These are phyloP conservation scores for Boechera divaricarpa DNA, from an alignment of 345 rosid species.

Conservation along the genomic window DNA sequence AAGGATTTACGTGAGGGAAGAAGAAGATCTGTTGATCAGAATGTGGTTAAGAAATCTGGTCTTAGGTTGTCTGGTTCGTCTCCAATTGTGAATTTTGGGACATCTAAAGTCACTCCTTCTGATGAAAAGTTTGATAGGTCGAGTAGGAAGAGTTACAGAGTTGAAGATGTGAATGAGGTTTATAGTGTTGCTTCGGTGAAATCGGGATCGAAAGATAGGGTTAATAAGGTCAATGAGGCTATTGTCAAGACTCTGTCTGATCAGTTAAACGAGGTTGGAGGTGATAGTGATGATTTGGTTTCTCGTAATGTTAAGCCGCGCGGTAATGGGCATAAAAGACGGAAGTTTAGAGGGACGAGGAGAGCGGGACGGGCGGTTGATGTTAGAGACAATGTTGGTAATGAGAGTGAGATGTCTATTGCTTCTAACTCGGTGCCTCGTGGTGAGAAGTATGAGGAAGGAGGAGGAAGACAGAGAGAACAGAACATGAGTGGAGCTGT, in stretches of 20 bases:
- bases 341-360: conserved; percentile 68
- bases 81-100: conserved; percentile 53
- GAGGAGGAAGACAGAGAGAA: conserved; percentile 53
- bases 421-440: conserved; percentile 77
- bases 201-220: conserved; percentile 56
- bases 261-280: conserved; percentile 62
- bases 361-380: conserved; percentile 50
- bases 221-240: conserved; percentile 45
- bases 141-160: conserved; percentile 55
- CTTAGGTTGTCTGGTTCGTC: conserved; percentile 71
- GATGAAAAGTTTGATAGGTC: conserved; percentile 52
- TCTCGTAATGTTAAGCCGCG: conserved; percentile 61
- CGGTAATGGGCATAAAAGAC: conserved; percentile 59
- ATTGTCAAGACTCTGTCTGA: conserved; percentile 69
- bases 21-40: conserved; percentile 62
- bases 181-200: conserved; percentile 55
- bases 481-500: conserved; percentile 56
- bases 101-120: conserved; percentile 67
- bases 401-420: conserved; percentile 71
- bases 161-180: conserved; percentile 46
- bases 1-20: conserved; percentile 52
- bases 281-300: conserved; percentile 73
- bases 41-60: conserved; percentile 56
- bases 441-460: conserved; percentile 53
- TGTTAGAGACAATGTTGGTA: conserved; percentile 56